Conservation (phyloP, 495 filamentous ascomycete genomes). For the Aspergillus nanangensis region DNA sequence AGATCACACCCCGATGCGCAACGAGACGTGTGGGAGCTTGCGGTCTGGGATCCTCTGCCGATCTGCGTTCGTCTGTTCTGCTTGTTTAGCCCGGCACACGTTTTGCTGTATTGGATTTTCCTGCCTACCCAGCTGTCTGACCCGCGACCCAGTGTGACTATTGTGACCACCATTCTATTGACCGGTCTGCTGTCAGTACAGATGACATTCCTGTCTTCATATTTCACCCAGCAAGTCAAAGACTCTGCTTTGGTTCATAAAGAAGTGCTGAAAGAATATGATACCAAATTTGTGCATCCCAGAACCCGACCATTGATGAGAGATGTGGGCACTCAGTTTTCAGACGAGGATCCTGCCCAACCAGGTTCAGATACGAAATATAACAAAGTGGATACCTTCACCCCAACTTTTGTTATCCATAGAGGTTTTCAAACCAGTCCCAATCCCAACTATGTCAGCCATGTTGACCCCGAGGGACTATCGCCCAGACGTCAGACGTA, state of each 20-base stretch:
- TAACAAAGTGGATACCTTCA: conserved; percentile 63
- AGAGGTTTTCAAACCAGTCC: conserved; percentile 81
- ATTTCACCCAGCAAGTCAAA: conserved; percentile 78
- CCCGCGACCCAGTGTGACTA: conserved; percentile 74
- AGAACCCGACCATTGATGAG: conserved; percentile 74
- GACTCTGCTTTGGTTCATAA: conserved; percentile 80
- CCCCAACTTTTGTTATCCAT: conserved; percentile 72
- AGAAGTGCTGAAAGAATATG: conserved; percentile 92
- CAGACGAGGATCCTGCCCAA: conserved; percentile 32
- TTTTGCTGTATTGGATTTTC: conserved; percentile 82
- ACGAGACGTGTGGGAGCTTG: conserved; percentile 91
- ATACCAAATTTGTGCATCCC: conserved; percentile 91
- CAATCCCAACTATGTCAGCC: conserved; percentile 79
- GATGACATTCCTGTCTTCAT: conserved; percentile 62
- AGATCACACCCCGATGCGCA: conserved; percentile 80
- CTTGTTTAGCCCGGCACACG: conserved; percentile 87
- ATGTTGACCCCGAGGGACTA: conserved; percentile 66
- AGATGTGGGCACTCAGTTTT: conserved; percentile 77
- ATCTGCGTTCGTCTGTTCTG: conserved; percentile 80
- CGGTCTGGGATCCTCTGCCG: conserved; percentile 88
- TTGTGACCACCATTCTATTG: conserved; percentile 73
- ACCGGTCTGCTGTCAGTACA: conserved; percentile 71
- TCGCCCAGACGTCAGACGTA: conserved; percentile 27
- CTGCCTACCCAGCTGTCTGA: conserved; percentile 73
- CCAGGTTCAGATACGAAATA: conserved; percentile 40